A percentile compares a stretch with the other conserved stretches of the same genome.
phyloP scores from a whole-genome alignment of 768 basidiomycete genomes.

The Wakefieldia striispora region DNA sequence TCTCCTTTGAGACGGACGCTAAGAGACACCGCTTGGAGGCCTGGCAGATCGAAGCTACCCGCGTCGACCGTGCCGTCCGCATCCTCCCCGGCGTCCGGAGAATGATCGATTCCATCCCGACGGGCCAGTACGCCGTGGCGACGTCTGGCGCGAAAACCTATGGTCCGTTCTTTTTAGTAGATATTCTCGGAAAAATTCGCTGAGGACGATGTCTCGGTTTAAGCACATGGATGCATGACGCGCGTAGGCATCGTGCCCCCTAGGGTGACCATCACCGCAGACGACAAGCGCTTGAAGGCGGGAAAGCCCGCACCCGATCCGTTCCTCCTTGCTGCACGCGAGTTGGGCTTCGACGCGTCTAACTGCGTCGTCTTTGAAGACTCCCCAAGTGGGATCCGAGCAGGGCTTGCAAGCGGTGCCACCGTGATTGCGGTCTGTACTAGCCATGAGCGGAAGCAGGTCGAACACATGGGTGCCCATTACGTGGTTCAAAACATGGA shows the following conservation, averaged over 20 bases:
- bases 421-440: slow-evolving; percentile 76
- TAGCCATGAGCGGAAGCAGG: slow-evolving; percentile 56
- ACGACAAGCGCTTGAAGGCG: slow-evolving; percentile 68
- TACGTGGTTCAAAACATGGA: slow-evolving; percentile 57
- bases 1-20: slow-evolving; percentile 24
- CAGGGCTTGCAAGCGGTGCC: slow-evolving; percentile 71
- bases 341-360: slow-evolving; percentile 52
- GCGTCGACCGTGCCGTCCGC: slow-evolving; percentile 60
- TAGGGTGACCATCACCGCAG: slow-evolving; percentile 69
- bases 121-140: slow-evolving; percentile 67
- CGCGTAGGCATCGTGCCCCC: slow-evolving; percentile 70
- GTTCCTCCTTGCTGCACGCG: slow-evolving; percentile 59
- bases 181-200: neutral
- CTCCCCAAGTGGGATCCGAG: slow-evolving; percentile 61
- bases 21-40: slow-evolving; percentile 40
- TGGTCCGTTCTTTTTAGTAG: slow-evolving; percentile 39
- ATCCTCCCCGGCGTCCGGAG: slow-evolving; percentile 69
- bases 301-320: slow-evolving; percentile 65
- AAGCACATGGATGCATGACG: slow-evolving; percentile 66
- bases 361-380: slow-evolving; percentile 81
- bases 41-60: slow-evolving; percentile 55
- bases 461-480: slow-evolving; percentile 56
- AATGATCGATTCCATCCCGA: slow-evolving; percentile 64
- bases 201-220: neutral
- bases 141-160: slow-evolving; percentile 75